A percentile compares a stretch with the other conserved stretches of the same genome.
phyloP scores from a whole-genome alignment of 345 rosid genomes.

The Eucalyptus erythrocorys region DNA sequence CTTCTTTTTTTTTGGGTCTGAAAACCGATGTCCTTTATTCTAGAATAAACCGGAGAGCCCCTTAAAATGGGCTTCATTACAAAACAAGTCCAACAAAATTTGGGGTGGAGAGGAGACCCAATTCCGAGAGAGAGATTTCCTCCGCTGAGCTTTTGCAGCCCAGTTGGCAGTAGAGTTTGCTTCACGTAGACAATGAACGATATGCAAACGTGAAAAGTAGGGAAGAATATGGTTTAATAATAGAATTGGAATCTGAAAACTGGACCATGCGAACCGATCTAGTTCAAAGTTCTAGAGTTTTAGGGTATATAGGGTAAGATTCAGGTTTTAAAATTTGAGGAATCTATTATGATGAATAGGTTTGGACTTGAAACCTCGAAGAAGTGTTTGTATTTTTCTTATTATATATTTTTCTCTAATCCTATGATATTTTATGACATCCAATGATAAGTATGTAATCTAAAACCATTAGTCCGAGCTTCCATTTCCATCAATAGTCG shows the following conservation, averaged over 20 bases:
- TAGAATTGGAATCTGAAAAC: background rate
- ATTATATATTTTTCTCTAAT: no score
- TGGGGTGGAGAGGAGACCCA: background rate
- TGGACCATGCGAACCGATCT: background rate
- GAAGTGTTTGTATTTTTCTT: no score
- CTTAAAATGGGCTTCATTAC: background rate
- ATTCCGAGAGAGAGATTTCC: background rate
- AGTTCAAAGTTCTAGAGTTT: rapidly evolving
- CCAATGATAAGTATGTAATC: background rate
- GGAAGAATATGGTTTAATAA: background rate
- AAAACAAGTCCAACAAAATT: background rate
- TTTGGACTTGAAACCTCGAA: rapidly evolving
- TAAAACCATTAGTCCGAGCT: rapidly evolving
- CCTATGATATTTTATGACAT: rapidly evolving
- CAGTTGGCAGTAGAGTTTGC: background rate
- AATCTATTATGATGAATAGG: rapidly evolving
- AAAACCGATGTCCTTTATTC: background rate
- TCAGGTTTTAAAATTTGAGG: background rate
- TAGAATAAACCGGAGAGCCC: background rate
- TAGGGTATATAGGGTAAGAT: rapidly evolving
- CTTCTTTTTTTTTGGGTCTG: background rate
- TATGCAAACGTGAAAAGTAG: background rate
- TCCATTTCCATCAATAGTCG: rapidly evolving
- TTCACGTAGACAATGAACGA: background rate
- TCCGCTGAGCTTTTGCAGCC: background rate